Evolutionary conservation across 305 asterid genomes (phyloP).

Genomic region (Fraxinus latifolia): DNA sequence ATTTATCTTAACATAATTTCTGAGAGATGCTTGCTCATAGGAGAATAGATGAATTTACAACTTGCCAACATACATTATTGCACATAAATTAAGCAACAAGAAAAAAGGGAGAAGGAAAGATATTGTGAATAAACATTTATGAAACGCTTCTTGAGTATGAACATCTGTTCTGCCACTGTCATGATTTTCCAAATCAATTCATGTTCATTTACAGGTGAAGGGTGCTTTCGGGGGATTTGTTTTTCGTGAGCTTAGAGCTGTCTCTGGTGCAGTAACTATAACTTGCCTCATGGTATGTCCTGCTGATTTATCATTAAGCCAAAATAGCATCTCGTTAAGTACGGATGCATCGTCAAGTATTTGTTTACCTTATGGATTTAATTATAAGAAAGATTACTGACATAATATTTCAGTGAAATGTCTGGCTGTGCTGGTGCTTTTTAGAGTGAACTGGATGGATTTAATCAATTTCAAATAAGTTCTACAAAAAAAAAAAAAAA

Average conservation of each 20-base stretch:
- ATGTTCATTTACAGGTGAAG: conserved; percentile 51
- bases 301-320: conserved; percentile 26
- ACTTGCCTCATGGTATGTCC: conserved; percentile 85
- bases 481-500: neutral
- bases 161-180: conserved; percentile 14
- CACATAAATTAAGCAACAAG: neutral
- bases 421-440: neutral
- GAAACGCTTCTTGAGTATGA: neutral
- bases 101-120: neutral
- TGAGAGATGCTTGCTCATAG: neutral
- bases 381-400: neutral
- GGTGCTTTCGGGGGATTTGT: conserved; percentile 55
- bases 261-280: conserved; percentile 94
- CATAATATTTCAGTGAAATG: neutral
- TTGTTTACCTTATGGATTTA: neutral
- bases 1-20: neutral
- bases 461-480: neutral
- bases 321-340: conserved; percentile 15
- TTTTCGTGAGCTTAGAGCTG: conserved; percentile 87
- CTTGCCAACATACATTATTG: neutral
- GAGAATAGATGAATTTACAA: conserved; percentile 2
- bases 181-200: conserved; percentile 17
- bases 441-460: neutral
- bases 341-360: neutral
- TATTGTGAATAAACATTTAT: neutral